Conservation (phyloP, 768 basidiomycete species). For the Mycena chlorophos region DNA sequence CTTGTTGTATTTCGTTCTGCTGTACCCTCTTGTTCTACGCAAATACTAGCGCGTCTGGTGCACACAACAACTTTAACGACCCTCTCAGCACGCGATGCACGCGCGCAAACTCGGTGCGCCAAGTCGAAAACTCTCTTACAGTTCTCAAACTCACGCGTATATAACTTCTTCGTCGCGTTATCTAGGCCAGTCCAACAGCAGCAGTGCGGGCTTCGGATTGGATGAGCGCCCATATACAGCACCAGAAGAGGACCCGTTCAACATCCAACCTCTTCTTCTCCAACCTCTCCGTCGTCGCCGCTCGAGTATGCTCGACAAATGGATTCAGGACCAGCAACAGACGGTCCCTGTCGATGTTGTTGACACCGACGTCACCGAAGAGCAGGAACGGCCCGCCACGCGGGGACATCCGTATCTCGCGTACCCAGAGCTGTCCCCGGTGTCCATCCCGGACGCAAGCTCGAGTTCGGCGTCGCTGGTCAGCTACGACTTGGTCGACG, state of each 20-base stretch:
- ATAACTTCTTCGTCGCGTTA: slow-evolving; percentile 21
- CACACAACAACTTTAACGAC: slow-evolving; percentile 13
- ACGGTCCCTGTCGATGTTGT: slow-evolving; percentile 16
- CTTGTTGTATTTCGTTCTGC: slow-evolving; percentile 18
- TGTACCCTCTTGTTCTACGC: slow-evolving; percentile 17
- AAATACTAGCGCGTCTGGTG: slow-evolving; percentile 16
- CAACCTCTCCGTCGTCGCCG: slow-evolving; percentile 40
- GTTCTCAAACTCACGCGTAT: slow-evolving; percentile 13
- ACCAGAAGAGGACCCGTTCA: slow-evolving; percentile 55
- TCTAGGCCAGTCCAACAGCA: slow-evolving; percentile 16
- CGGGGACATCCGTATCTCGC: slow-evolving; percentile 41
- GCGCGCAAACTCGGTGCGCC: slow-evolving; percentile 24
- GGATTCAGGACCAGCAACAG: slow-evolving; percentile 56
- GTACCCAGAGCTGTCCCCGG: slow-evolving; percentile 40
- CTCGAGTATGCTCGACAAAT: slow-evolving; percentile 55
- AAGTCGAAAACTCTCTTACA: slow-evolving; percentile 16
- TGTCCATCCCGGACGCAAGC: slow-evolving; percentile 21
- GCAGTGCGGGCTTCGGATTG: slow-evolving; percentile 30
- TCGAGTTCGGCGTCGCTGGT: slow-evolving; percentile 33
- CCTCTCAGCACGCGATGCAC: slow-evolving; percentile 18
- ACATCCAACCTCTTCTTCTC: slow-evolving; percentile 35
- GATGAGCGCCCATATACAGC: slow-evolving; percentile 49
- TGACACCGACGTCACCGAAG: slow-evolving; percentile 15
- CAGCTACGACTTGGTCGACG: slow-evolving; percentile 52
- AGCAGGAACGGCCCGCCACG: slow-evolving; percentile 24